A percentile compares a stretch with the other conserved stretches of the same genome.
These are phyloP conservation scores for Pilaira anomala DNA, from an alignment of 192 early-diverging fungal species.

Conservation along the genomic window DNA sequence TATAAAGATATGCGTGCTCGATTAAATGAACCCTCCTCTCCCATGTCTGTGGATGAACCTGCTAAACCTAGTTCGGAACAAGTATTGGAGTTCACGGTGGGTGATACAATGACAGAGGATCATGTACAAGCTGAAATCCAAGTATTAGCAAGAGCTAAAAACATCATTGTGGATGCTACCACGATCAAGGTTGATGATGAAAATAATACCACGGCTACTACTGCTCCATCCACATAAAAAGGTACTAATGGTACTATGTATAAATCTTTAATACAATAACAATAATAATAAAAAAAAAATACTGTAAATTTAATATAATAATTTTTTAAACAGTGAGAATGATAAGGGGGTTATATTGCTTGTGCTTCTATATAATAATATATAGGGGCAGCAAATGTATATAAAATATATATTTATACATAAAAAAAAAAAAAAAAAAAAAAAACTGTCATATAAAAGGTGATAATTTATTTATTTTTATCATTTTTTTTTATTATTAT, in stretches of 20 bases:
- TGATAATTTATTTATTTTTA: no score
- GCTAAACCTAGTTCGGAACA: conserved; percentile 1
- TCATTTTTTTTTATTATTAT: background rate
- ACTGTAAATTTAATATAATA: no score
- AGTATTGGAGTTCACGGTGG: conserved; percentile 4
- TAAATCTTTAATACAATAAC: no score
- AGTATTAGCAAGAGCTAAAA: conserved; percentile 13
- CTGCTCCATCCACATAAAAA: no score
- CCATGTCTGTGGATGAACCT: conserved; percentile 16
- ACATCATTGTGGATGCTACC: conserved; percentile 15
- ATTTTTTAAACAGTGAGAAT: no score
- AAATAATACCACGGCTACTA: no score
- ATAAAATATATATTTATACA: no score
- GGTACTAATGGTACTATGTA: no score
- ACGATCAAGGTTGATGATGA: no score
- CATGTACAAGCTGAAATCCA: conserved; percentile 28
- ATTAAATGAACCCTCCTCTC: background rate
- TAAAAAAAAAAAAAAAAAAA: background rate
- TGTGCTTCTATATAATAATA: no score
- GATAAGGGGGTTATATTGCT: no score
- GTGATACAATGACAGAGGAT: conserved; percentile 13
- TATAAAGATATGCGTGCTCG: conserved; percentile 4
- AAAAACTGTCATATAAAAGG: background rate
- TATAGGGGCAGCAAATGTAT: background rate
- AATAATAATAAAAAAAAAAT: no score